Conservation (phyloP, 257 asterid species). For the Striga asiatica region DNA sequence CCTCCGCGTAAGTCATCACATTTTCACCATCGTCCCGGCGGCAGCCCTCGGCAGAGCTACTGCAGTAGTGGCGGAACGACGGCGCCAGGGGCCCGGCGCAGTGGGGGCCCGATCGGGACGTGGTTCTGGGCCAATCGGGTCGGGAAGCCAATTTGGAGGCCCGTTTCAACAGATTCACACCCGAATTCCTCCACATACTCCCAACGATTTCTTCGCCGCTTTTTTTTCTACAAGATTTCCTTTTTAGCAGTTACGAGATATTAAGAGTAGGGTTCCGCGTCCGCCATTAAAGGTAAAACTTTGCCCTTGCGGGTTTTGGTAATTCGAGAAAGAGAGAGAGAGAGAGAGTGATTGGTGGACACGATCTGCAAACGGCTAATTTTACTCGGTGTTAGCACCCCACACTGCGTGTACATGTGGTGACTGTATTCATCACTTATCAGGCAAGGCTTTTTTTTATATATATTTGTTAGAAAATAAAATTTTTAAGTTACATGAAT, state of each 20-base stretch:
- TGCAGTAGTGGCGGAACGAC: conserved; percentile 18
- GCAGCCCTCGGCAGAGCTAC: conserved; percentile 18
- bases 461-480: too few relatives aligned
- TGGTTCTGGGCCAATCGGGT: conserved; percentile 6
- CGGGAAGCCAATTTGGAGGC: conserved; percentile 16
- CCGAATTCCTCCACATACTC: conserved; percentile 48
- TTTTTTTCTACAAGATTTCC: too few relatives aligned
- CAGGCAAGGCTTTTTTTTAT: too few relatives aligned
- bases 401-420: too few relatives aligned
- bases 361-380: not conserved
- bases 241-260: too few relatives aligned
- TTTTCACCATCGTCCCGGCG: conserved; percentile 19
- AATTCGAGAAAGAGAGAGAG: not conserved
- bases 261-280: too few relatives aligned
- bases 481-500: too few relatives aligned
- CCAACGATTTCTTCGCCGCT: not conserved
- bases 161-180: conserved; percentile 26
- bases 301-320: too few relatives aligned
- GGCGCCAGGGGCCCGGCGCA: conserved; percentile 14
- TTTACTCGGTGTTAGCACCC: too few relatives aligned
- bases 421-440: too few relatives aligned
- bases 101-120: not conserved
- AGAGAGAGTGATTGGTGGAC: not conserved
- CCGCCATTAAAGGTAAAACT: too few relatives aligned
- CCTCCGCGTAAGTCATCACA: conserved; percentile 58